These are phyloP conservation scores for Coemansia sp. DNA, from an alignment of 192 early-diverging fungal genomes.

Conservation along the genomic window DNA sequence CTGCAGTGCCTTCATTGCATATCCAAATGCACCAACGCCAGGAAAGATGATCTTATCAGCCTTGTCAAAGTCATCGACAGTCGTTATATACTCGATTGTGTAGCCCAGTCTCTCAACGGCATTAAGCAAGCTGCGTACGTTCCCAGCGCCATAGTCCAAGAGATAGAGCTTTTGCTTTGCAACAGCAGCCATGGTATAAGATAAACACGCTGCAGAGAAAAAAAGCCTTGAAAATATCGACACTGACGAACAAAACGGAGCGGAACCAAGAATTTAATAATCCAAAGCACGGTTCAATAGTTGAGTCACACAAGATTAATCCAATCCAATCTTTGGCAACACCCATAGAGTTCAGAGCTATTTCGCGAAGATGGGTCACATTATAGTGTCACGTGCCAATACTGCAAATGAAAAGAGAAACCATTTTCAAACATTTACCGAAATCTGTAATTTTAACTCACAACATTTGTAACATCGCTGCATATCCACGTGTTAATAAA, in stretches of 20 bases:
- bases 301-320: not conserved
- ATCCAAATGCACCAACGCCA: conserved; percentile 96
- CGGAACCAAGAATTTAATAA: not conserved
- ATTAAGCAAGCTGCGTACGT: conserved; percentile 95
- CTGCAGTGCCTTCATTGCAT: conserved; percentile 77
- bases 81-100: conserved; percentile 73
- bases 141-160: conserved; percentile 99
- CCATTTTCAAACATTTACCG: too few relatives aligned
- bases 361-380: too few relatives aligned
- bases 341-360: too few relatives aligned
- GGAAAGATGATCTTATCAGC: conserved; percentile 99
- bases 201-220: not conserved
- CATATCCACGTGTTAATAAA: too few relatives aligned
- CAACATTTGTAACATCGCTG: too few relatives aligned
- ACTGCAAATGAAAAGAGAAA: too few relatives aligned
- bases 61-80: conserved; percentile 76
- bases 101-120: conserved; percentile 89
- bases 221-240: not conserved
- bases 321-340: too few relatives aligned
- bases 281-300: not conserved
- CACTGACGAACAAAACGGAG: not conserved
- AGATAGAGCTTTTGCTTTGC: conserved; percentile 60
- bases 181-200: conserved; percentile 4
- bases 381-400: too few relatives aligned
- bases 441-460: too few relatives aligned